A percentile compares a stretch with the other conserved stretches of the same genome.
Conservation (phyloP, 192 early-diverging fungal species). For the Entophlyctis luteolus region DNA sequence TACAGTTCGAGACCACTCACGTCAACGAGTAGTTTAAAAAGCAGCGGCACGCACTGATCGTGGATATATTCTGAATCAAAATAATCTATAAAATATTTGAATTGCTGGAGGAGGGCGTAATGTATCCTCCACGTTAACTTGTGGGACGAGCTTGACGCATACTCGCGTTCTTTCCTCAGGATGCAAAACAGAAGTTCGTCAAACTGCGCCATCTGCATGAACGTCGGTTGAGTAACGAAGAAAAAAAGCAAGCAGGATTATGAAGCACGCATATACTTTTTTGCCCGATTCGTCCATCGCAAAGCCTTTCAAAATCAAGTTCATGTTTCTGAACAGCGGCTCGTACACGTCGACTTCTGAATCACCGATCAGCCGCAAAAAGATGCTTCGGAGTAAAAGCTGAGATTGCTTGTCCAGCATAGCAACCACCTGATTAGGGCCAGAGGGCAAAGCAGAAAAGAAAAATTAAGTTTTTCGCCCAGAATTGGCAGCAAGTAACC, state of each 20-base stretch:
- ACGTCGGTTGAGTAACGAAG: not conserved
- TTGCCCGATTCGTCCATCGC: slow-evolving; percentile 25
- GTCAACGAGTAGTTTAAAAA: slow-evolving; percentile 45
- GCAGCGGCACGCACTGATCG: slow-evolving; percentile 44
- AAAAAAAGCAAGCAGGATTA: not conserved
- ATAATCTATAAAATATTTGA: slow-evolving; percentile 39
- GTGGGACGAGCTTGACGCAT: slow-evolving; percentile 30
- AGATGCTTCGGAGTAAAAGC: slow-evolving; percentile 25
- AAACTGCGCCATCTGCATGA: slow-evolving; percentile 14
- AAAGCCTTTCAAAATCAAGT: slow-evolving; percentile 29
- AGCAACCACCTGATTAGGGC: slow-evolving; percentile 25
- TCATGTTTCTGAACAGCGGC: slow-evolving; percentile 31
- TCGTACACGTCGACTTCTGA: slow-evolving; percentile 33
- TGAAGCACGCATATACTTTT: slow-evolving; percentile 11
- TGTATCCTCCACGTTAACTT: slow-evolving; percentile 41
- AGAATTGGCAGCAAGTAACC: slow-evolving; percentile 1
- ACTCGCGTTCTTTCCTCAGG: slow-evolving; percentile 45
- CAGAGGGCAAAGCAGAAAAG: not conserved
- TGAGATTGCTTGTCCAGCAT: slow-evolving; percentile 26
- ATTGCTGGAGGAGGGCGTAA: slow-evolving; percentile 37
- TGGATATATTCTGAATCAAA: slow-evolving; percentile 44
- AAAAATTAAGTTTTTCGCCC: not conserved
- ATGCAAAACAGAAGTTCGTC: slow-evolving; percentile 46
- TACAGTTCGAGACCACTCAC: slow-evolving; percentile 21
- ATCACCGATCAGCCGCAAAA: slow-evolving; percentile 34